Percentiles rank a stretch among this genome's conserved stretches.
phyloP scores from a whole-genome alignment of 2,329 filamentous ascomycete species.

The Periconia macrospinosa region DNA sequence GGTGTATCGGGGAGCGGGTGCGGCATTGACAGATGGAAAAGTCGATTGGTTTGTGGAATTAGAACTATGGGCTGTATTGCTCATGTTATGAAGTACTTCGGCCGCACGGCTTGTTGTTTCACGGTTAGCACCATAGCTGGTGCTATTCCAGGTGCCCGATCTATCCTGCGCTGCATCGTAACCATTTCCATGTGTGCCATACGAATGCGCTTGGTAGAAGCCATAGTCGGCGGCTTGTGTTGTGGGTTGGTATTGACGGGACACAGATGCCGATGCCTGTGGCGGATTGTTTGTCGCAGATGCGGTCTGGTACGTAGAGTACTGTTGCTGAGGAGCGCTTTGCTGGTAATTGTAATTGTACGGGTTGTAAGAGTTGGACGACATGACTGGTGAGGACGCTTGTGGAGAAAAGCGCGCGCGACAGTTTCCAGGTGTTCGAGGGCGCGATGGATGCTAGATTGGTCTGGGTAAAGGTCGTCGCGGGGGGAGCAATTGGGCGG shows the following conservation, averaged over 20 bases:
- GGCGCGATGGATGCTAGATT: not conserved
- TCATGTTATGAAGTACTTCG: conserved; percentile 38
- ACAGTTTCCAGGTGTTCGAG: not conserved
- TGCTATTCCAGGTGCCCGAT: conserved; percentile 11
- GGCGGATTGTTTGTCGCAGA: conserved; percentile 22
- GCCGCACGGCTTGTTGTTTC: conserved; percentile 34
- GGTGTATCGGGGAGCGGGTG: conserved; percentile 22
- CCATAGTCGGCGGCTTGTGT: conserved; percentile 31
- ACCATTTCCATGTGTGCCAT: conserved; percentile 19
- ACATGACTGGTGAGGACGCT: conserved; percentile 16
- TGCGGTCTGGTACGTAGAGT: conserved; percentile 29
- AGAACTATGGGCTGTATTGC: conserved; percentile 29
- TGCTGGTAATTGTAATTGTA: conserved; percentile 34
- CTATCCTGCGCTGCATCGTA: conserved; percentile 23
- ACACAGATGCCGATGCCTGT: conserved; percentile 11
- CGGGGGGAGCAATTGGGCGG: not conserved
- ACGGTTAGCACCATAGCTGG: conserved; percentile 24
- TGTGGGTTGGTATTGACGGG: conserved; percentile 30
- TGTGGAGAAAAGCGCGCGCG: not conserved
- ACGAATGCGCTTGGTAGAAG: conserved; percentile 25
- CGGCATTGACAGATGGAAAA: conserved; percentile 25
- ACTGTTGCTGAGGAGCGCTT: conserved; percentile 27
- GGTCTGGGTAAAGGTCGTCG: not conserved
- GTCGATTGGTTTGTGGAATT: conserved; percentile 20
- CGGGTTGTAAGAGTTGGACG: conserved; percentile 27